These are phyloP conservation scores for Yamadazyma atlantica DNA, from an alignment of 1,139 yeast species.

Conservation along the genomic window DNA sequence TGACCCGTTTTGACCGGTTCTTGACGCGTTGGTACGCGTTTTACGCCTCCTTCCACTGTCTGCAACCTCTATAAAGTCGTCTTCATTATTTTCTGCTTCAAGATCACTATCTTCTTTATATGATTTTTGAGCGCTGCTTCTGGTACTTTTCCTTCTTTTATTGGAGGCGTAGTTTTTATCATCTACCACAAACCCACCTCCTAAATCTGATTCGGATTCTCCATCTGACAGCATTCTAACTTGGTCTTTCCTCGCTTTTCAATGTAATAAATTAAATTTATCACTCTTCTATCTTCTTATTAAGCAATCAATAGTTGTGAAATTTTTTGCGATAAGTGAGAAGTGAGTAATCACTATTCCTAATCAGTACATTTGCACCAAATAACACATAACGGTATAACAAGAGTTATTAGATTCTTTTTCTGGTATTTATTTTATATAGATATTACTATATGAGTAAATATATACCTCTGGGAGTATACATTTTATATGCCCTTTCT, in stretches of 20 bases:
- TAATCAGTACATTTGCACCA: no score
- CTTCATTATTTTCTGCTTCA: conserved; percentile 14
- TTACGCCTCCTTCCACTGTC: conserved; percentile 15
- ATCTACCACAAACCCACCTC: conserved; percentile 45
- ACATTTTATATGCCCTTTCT: background rate
- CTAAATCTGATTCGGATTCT: conserved; percentile 17
- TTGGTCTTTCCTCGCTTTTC: background rate
- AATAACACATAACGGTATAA: no score
- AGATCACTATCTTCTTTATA: conserved; percentile 24
- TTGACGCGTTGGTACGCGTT: conserved; percentile 19
- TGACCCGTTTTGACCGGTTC: conserved; percentile 12
- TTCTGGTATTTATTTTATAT: background rate
- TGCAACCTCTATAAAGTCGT: conserved; percentile 15
- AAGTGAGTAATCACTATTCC: background rate
- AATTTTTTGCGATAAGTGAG: background rate
- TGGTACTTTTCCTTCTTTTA: conserved; percentile 19
- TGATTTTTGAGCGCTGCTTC: conserved; percentile 4
- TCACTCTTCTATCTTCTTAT: no score
- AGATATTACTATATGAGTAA: background rate
- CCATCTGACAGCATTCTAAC: background rate
- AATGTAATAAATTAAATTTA: no score
- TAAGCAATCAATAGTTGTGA: background rate
- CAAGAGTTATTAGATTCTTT: background rate
- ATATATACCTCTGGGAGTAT: background rate
- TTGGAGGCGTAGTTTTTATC: conserved; percentile 28